Evolutionary conservation across 2,329 filamentous ascomycete species (phyloP).

Genomic region (Daldinia eschscholtzii): DNA sequence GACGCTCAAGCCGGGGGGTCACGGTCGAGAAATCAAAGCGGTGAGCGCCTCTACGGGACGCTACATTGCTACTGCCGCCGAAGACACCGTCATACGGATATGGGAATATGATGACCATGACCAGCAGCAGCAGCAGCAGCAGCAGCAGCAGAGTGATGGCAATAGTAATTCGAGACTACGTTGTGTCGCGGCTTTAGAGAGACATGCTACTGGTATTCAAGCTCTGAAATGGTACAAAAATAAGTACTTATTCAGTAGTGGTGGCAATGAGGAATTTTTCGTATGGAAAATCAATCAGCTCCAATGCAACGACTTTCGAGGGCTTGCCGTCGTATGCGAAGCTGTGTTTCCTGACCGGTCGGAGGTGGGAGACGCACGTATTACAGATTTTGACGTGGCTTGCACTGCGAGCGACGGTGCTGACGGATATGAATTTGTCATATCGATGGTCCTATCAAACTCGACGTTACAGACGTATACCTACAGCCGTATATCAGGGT

Average conservation of each 20-base stretch:
- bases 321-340: constrained; percentile 69
- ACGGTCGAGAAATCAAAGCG: constrained; percentile 85
- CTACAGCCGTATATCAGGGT: constrained; percentile 60
- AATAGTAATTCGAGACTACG: constrained; percentile 46
- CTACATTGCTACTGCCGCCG: constrained; percentile 75
- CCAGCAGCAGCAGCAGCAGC: constrained; percentile 1
- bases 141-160: constrained; percentile 38
- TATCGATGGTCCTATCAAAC: constrained; percentile 86
- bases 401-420: constrained; percentile 44
- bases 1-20: constrained; percentile 76
- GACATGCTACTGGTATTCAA: constrained; percentile 87
- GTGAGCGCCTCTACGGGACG: constrained; percentile 57
- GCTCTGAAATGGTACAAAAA: constrained; percentile 80
- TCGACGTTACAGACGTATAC: constrained; percentile 76
- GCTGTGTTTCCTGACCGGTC: constrained; percentile 65
- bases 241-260: constrained; percentile 84
- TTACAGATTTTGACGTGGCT: constrained; percentile 80
- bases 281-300: constrained; percentile 78
- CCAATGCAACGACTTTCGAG: constrained; percentile 60
- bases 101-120: constrained; percentile 63
- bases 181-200: constrained; percentile 76
- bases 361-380: constrained; percentile 75
- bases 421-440: constrained; percentile 59
- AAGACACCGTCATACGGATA: constrained; percentile 80
- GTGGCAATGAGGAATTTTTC: constrained; percentile 89